Percentiles rank a stretch among this genome's conserved stretches.
Conservation (phyloP, 345 rosid genomes). For the Heritiera fomes region DNA sequence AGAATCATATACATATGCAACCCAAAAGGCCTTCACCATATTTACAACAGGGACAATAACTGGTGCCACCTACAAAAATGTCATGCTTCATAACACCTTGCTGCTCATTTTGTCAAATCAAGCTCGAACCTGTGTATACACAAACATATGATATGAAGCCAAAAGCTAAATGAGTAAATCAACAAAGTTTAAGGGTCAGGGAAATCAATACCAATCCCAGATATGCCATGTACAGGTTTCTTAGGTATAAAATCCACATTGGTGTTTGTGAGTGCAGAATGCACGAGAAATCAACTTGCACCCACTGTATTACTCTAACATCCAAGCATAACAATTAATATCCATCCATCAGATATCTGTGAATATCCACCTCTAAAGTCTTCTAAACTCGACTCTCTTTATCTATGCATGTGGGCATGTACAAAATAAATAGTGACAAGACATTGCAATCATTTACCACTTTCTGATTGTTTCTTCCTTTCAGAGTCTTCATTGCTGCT, state of each 20-base stretch:
- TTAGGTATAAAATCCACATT: background rate
- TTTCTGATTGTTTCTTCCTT: slow-evolving; percentile 58
- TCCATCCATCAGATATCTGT: background rate
- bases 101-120: slow-evolving; percentile 31
- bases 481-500: slow-evolving; percentile 73
- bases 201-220: background rate
- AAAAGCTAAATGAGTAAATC: slow-evolving; percentile 7
- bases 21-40: slow-evolving; percentile 19
- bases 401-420: background rate
- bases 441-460: slow-evolving; percentile 37
- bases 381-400: background rate
- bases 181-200: background rate
- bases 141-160: background rate
- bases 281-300: background rate
- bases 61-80: slow-evolving; percentile 5
- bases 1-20: slow-evolving; percentile 3
- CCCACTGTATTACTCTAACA: background rate
- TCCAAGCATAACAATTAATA: background rate
- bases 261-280: background rate
- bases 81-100: background rate
- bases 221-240: no score
- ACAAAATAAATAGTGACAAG: background rate
- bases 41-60: slow-evolving; percentile 31
- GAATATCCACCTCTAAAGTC: background rate
- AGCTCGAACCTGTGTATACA: slow-evolving; percentile 38